A percentile compares a stretch with the other conserved stretches of the same genome.
phyloP scores from a whole-genome alignment of 2,329 filamentous ascomycete species.

The Pyricularia pennisetigena region DNA sequence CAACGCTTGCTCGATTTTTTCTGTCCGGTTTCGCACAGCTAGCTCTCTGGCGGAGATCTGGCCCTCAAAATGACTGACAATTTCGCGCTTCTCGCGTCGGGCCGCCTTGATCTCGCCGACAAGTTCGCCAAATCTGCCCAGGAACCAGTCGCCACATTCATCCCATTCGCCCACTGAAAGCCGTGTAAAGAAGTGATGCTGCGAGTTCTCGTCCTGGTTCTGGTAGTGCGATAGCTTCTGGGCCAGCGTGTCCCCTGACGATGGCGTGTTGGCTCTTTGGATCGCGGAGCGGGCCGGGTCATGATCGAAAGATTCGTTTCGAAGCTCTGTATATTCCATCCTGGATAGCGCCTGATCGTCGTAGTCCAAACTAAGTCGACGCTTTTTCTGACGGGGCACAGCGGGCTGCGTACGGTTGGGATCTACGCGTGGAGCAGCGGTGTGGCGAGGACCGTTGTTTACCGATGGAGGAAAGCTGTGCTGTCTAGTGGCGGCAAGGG shows the following conservation, averaged over 20 bases:
- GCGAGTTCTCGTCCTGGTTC: constrained; percentile 27
- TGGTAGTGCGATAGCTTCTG: constrained; percentile 41
- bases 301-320: constrained; percentile 44
- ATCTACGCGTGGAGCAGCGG: constrained; percentile 8
- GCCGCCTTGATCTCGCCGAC: constrained; percentile 37
- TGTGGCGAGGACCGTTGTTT: constrained; percentile 8
- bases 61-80: constrained; percentile 40
- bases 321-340: constrained; percentile 43
- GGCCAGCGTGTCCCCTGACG: constrained; percentile 29
- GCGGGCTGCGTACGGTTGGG: constrained; percentile 13
- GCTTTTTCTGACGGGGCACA: constrained; percentile 24
- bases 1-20: constrained; percentile 45
- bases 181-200: constrained; percentile 39
- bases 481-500: background rate
- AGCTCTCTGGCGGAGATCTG: constrained; percentile 46
- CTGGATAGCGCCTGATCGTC: constrained; percentile 41
- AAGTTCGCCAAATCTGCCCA: constrained; percentile 40
- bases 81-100: constrained; percentile 36
- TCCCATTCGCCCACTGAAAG: constrained; percentile 50
- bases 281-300: constrained; percentile 39
- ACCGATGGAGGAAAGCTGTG: background rate
- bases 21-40: constrained; percentile 39
- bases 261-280: constrained; percentile 16
- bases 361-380: constrained; percentile 39
- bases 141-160: constrained; percentile 49